Conservation (phyloP, 768 basidiomycete species). For the Lyophyllum decastes region DNA sequence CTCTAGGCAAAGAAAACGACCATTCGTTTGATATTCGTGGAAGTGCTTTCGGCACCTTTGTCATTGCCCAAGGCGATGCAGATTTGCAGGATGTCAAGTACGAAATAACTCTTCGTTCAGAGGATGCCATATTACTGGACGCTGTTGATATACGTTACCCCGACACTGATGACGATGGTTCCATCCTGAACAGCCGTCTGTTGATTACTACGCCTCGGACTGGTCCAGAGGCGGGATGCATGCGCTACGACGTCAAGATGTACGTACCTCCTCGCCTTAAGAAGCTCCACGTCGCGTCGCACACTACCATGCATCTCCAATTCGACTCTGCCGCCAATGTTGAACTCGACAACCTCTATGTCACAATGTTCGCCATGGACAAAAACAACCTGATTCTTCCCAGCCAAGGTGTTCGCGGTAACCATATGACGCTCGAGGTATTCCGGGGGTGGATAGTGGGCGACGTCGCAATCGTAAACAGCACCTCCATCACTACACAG, state of each 20-base stretch:
- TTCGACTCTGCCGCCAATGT: slow-evolving; percentile 46
- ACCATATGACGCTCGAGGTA: slow-evolving; percentile 43
- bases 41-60: slow-evolving; percentile 50
- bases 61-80: slow-evolving; percentile 43
- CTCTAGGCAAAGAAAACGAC: slow-evolving; percentile 33
- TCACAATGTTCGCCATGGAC: slow-evolving; percentile 41
- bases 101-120: slow-evolving; percentile 48
- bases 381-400: slow-evolving; percentile 49
- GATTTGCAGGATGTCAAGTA: slow-evolving; percentile 46
- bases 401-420: slow-evolving; percentile 38
- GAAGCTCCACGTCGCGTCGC: slow-evolving; percentile 46
- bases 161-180: slow-evolving; percentile 29
- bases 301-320: slow-evolving; percentile 46
- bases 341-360: slow-evolving; percentile 42
- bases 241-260: slow-evolving; percentile 56
- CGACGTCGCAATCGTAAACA: slow-evolving; percentile 46
- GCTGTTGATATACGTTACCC: slow-evolving; percentile 37
- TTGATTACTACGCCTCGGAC: slow-evolving; percentile 37
- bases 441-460: slow-evolving; percentile 64
- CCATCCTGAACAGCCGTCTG: slow-evolving; percentile 35
- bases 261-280: slow-evolving; percentile 51
- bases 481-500: slow-evolving; percentile 46
- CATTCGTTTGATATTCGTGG: slow-evolving; percentile 51
- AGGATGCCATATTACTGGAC: slow-evolving; percentile 41
- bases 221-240: slow-evolving; percentile 35